Base-by-base conservation (phyloP, 2,329 filamentous ascomycete genomes). In the Alternaria brassicicola region DNA sequence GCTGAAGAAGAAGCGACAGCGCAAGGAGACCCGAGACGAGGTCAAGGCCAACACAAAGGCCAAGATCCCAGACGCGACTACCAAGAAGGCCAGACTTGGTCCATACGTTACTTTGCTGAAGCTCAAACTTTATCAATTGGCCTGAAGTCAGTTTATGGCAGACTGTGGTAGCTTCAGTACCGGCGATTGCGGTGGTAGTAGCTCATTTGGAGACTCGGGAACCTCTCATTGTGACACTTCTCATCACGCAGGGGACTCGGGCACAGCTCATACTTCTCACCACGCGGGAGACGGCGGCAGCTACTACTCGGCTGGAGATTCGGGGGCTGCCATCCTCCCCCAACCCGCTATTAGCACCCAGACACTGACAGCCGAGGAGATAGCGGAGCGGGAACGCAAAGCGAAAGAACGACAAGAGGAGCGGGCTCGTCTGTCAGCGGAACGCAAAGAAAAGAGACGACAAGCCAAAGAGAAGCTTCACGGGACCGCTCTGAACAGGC, bases 61-160 rank as follows among this genome's bases (percentile, higher is more conserved):
- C 26, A 49, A 49, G 8, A 13, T 49, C 12, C 21, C 23, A 2
- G 33, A 28, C 6, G 26, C 52, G 25, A 49, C 35, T 15, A 38
- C n/a, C 26, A 48, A 31, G 26, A 49, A 49, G 43, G 35, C 35
- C 2, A 55, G 49, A n/a, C 43, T 55, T 28, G 26, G 52, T 3
- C 21, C 41, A 12, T 55, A 55, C 35, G 19, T n/a, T 9, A 48
- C 43, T 3, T 49, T 55, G 35, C 5, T 49, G 4, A 42, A 35
- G 21, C 52, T 55, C 15, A 49, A n/a, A 26, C 33, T 55, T 26
- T 42, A 48, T 6, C 28, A 21, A 21, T 45, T 45, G 50, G 21
- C 23, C 13, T 45, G 13, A 19, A 9, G 21, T 42, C 3, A 3
- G 10, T 45, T 35, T 19, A 52, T 45, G 50, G 50, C 49, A 35